Percentiles rank a stretch among this genome's conserved stretches.
Conservation (phyloP, 148 eudicot genomes). For the Rhododendron henanense region DNA sequence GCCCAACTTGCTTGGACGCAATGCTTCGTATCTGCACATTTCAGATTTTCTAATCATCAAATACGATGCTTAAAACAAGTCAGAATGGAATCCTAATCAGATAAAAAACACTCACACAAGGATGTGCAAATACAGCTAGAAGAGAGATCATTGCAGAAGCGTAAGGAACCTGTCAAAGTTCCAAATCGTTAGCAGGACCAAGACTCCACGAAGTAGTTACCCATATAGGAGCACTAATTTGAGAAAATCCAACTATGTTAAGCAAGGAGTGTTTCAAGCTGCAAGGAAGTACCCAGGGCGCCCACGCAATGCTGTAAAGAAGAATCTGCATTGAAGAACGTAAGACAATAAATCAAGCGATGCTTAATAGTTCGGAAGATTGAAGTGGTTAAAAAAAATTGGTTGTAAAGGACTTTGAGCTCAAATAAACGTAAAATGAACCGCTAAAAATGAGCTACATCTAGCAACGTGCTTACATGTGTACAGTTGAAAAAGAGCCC, state of each 20-base stretch:
- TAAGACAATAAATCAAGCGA: neutral
- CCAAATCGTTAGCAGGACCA: constrained; percentile 6
- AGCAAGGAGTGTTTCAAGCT: neutral
- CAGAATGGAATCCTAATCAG: neutral
- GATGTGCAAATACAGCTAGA: constrained; percentile 36
- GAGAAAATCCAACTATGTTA: neutral
- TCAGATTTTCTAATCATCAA: neutral
- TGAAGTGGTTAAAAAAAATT: neutral
- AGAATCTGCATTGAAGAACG: constrained; percentile 40
- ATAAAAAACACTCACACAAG: constrained; percentile 45
- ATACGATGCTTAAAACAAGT: neutral
- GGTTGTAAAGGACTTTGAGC: neutral
- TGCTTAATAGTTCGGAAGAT: neutral
- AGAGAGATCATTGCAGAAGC: constrained; percentile 40
- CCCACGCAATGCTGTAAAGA: constrained; percentile 60
- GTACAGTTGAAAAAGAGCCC: constrained; percentile 57
- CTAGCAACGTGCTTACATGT: constrained; percentile 36
- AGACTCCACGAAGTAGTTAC: neutral
- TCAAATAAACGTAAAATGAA: neutral
- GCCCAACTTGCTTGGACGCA: constrained; percentile 62
- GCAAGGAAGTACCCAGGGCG: constrained; percentile 47
- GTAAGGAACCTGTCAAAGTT: constrained; percentile 48
- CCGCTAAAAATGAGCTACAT: neutral
- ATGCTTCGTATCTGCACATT: constrained; percentile 54
- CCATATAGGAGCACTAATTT: neutral